Base-by-base conservation (phyloP, 2,329 filamentous ascomycete species). In the Drechslerella stenobrocha region DNA sequence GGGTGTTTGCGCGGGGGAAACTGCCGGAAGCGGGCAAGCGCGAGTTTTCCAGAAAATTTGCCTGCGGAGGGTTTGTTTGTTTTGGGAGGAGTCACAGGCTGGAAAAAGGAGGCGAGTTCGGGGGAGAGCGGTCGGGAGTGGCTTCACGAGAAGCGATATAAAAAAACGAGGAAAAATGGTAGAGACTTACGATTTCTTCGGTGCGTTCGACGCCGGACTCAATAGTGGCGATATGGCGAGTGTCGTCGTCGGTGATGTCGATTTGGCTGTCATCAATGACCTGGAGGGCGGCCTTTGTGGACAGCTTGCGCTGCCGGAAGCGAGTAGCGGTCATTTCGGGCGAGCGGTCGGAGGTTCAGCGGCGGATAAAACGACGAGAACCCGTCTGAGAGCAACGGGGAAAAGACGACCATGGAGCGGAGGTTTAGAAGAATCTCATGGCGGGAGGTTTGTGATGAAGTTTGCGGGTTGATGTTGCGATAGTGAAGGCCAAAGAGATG, bases 131-230 rank as follows among this genome's bases (percentile, higher is more conserved):
- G 26, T 53, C 61, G 61, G 47, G 35, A 58, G 53, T 58, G 61
- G 37, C 48, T 45, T 53, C 52, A 45, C 48, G 24, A n/a, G 20
- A 59, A 53, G 34, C 15, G 32, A 34, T 37, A 73, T 73, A 72
- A 71, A 55, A 70, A 69, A 63, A 59, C 69, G 60, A 66, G 69
- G 70, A 72, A 74, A 70, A 72, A 72, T 72, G 73, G 73, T 72
- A 75, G 73, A 74, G 70, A 89, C 90, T 85, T 79, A 96, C 93
- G 80, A 92, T 92, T 84, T 97, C 91, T 79, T 98, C 93, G 71
- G 86, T 89, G 77, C 95, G 91, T 79, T 98, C 93, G 74, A 98
- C 93, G 78, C 93, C 93, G 72, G 91, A 96, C 76, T 93, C 90
- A 76, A 96, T 90, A 75, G 87, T 89, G 79, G 82, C 85, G 80